Percentiles rank a stretch among this genome's conserved stretches.
These are phyloP conservation scores for Coniochaeta hoffmannii DNA, from an alignment of 2,329 filamentous ascomycete genomes.

Conservation along the genomic window DNA sequence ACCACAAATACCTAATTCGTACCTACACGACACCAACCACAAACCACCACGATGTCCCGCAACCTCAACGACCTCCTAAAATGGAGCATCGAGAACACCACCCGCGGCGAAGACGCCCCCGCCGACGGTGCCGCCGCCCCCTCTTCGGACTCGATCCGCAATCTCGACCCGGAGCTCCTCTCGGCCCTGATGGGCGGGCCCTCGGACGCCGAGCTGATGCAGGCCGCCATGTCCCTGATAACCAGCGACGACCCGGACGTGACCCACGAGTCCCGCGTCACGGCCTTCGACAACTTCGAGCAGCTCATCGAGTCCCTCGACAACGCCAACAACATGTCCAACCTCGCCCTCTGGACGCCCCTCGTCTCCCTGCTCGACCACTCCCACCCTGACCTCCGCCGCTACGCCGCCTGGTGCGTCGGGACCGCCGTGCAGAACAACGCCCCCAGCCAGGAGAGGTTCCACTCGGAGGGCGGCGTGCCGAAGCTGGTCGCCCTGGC, in stretches of 20 bases:
- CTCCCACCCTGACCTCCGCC: slow-evolving; percentile 64
- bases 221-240: slow-evolving; percentile 71
- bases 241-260: slow-evolving; percentile 49
- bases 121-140: no score
- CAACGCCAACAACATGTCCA: slow-evolving; percentile 90
- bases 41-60: slow-evolving; percentile 17
- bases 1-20: slow-evolving; percentile 5
- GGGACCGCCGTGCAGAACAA: slow-evolving; percentile 98
- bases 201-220: slow-evolving; percentile 89
- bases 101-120: slow-evolving; percentile 24
- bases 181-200: slow-evolving; percentile 73
- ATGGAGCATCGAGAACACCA: slow-evolving; percentile 28
- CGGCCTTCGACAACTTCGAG: slow-evolving; percentile 92
- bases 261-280: slow-evolving; percentile 66
- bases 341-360: slow-evolving; percentile 73
- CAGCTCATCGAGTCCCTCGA: slow-evolving; percentile 87
- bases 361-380: slow-evolving; percentile 63
- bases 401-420: slow-evolving; percentile 88
- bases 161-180: slow-evolving; percentile 63
- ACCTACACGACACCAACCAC: slow-evolving; percentile 3
- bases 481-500: slow-evolving; percentile 61
- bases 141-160: no score
- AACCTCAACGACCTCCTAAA: slow-evolving; percentile 27
- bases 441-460: slow-evolving; percentile 69
- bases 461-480: slow-evolving; percentile 57